Evolutionary conservation across 495 filamentous ascomycete species (phyloP), one percentile per base, ranked within the genome.

Genomic region (Penicillium steckii): DNA sequence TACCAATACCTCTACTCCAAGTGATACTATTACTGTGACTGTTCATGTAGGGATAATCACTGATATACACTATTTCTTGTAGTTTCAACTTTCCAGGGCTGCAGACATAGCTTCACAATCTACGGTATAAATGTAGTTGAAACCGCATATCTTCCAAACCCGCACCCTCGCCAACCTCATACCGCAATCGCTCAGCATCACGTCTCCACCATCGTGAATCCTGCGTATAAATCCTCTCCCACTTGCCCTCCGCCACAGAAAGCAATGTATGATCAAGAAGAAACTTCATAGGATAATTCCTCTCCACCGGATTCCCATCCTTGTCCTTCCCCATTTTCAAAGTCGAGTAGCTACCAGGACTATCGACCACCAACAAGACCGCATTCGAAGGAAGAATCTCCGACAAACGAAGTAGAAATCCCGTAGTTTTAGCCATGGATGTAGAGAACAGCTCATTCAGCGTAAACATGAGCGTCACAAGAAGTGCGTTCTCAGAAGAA

Each of bases 401-500:
- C 10, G 84, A 87, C 3, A 95, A 67, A 1, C 73, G 67, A 1
- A 90, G 76, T 0, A 98, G 75, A 54, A 97, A 84, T 0, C 68
- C 69, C 2, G 93, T 96, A 0, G 93, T 87, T 40, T 82, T 80
- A 4, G 82, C 72, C 47, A 91, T 76, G 3, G 89, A 91, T 8
- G 84, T 78, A 0, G 81, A 77, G 74, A 96, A 97, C 3, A 98
- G 85, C 70, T 98, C 94, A 67, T 97, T 97, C n/a, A 97, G 81
- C 0, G 92, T 96, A 77, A 97, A 97, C 69, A 97, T 84, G 1
- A 97, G 68, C 0, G 94, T 96, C 4, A 94, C 75, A 0, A 97
- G 75, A 68, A 55, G 40, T 68, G 78, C 45, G n/a, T n/a, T n/a
- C n/a, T n/a, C n/a, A 52, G 57, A 32, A 8, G 55, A 49, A 8